A percentile compares a stretch with the other conserved stretches of the same genome.
These are phyloP conservation scores for Dryas octopetala DNA, from an alignment of 306 rosid species.

Conservation along the genomic window DNA sequence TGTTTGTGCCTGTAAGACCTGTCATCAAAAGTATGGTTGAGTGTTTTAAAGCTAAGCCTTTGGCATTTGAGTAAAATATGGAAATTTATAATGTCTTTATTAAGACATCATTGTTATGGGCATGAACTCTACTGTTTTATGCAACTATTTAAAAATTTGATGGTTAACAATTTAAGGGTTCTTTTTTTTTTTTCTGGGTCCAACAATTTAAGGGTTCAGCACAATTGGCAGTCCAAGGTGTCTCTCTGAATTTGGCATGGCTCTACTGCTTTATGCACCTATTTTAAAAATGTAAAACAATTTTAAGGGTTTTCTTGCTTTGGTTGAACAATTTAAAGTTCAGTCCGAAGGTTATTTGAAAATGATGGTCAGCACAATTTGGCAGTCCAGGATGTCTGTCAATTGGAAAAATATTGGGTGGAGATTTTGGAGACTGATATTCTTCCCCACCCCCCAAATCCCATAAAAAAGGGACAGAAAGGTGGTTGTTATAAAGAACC, in stretches of 20 bases:
- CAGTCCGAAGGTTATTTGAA: not conserved
- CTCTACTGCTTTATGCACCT: not conserved
- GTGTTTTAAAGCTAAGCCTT: not conserved
- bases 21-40: not conserved
- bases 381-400: not conserved
- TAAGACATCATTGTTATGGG: not conserved
- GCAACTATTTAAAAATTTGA: not conserved
- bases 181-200: too few relatives aligned
- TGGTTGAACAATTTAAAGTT: not conserved
- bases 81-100: not conserved
- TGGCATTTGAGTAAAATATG: not conserved
- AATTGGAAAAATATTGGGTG: not conserved
- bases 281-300: not conserved
- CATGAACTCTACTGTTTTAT: not conserved
- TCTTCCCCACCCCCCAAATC: not conserved
- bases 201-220: not conserved
- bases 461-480: too few relatives aligned
- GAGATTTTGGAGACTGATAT: not conserved
- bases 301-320: too few relatives aligned
- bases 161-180: too few relatives aligned
- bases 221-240: not conserved
- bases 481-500: too few relatives aligned
- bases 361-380: not conserved
- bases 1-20: not conserved
- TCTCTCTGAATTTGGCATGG: not conserved